Percentiles rank a stretch among this genome's conserved stretches.
Conservation (phyloP, 2,329 filamentous ascomycete genomes). For the Alternaria atra region DNA sequence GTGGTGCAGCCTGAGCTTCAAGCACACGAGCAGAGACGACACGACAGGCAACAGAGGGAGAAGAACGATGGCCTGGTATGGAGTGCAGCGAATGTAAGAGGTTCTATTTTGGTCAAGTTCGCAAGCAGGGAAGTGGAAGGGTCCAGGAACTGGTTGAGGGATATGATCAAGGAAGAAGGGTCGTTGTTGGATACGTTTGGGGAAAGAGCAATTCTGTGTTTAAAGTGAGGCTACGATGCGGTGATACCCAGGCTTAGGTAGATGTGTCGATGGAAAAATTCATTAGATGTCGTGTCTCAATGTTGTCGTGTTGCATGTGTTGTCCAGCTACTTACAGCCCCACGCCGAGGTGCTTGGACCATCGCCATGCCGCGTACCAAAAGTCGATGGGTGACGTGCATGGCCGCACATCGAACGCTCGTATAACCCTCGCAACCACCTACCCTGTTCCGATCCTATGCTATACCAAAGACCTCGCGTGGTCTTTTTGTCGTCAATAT, state of each 20-base stretch:
- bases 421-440: slow-evolving; percentile 11
- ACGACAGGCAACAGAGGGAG: slow-evolving; percentile 66
- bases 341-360: slow-evolving; percentile 19
- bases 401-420: slow-evolving; percentile 16
- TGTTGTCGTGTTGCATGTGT: slow-evolving; percentile 10
- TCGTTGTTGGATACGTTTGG: slow-evolving; percentile 78
- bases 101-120: slow-evolving; percentile 92
- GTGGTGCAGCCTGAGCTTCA: slow-evolving; percentile 49
- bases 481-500: slow-evolving; percentile 53
- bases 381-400: slow-evolving; percentile 29
- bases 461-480: slow-evolving; percentile 16
- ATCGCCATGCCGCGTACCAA: slow-evolving; percentile 14
- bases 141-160: slow-evolving; percentile 79
- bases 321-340: slow-evolving; percentile 7
- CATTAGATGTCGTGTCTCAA: neutral
- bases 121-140: slow-evolving; percentile 83
- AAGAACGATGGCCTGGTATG: slow-evolving; percentile 48
- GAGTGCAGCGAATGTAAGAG: slow-evolving; percentile 51
- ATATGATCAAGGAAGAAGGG: slow-evolving; percentile 77
- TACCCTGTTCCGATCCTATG: slow-evolving; percentile 26
- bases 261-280: neutral
- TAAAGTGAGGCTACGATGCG: slow-evolving; percentile 32
- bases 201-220: slow-evolving; percentile 79
- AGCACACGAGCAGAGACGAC: slow-evolving; percentile 60
- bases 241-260: neutral